These are phyloP conservation scores for Huntiella bhutanensis DNA, from an alignment of 2,329 filamentous ascomycete genomes.

Conservation along the genomic window DNA sequence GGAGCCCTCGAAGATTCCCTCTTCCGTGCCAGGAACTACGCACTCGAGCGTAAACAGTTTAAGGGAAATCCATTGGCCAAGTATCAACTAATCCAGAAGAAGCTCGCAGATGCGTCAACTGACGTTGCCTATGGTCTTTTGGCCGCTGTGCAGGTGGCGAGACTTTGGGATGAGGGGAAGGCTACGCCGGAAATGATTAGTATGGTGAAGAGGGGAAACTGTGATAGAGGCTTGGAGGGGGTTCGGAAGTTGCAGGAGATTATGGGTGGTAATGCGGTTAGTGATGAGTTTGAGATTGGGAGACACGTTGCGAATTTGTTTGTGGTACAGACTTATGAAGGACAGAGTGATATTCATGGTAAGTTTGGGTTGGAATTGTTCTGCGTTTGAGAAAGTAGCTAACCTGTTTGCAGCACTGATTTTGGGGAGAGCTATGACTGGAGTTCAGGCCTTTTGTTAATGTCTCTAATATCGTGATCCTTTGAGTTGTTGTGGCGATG, in stretches of 20 bases:
- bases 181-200: conserved; percentile 80
- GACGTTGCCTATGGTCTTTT: conserved; percentile 85
- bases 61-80: conserved; percentile 86
- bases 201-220: conserved; percentile 96
- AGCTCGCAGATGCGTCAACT: conserved; percentile 78
- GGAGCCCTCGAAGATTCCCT: conserved; percentile 90
- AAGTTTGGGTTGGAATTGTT: conserved; percentile 23
- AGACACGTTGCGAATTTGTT: conserved; percentile 91
- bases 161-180: conserved; percentile 82
- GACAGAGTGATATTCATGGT: conserved; percentile 95
- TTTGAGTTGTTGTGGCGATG: too few relatives aligned
- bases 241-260: conserved; percentile 76
- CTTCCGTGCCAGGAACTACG: conserved; percentile 59
- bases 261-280: conserved; percentile 95
- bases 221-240: conserved; percentile 68
- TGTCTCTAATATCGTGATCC: not conserved
- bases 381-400: not conserved
- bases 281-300: conserved; percentile 89
- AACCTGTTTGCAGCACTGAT: conserved; percentile 39
- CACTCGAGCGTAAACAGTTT: conserved; percentile 90
- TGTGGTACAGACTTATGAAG: conserved; percentile 95
- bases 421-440: conserved; percentile 48
- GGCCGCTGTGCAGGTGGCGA: conserved; percentile 74
- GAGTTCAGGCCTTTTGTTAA: conserved; percentile 51
- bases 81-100: conserved; percentile 96